These are phyloP conservation scores for Zygoascus meyerae DNA, from an alignment of 1,139 yeast species.

Conservation along the genomic window DNA sequence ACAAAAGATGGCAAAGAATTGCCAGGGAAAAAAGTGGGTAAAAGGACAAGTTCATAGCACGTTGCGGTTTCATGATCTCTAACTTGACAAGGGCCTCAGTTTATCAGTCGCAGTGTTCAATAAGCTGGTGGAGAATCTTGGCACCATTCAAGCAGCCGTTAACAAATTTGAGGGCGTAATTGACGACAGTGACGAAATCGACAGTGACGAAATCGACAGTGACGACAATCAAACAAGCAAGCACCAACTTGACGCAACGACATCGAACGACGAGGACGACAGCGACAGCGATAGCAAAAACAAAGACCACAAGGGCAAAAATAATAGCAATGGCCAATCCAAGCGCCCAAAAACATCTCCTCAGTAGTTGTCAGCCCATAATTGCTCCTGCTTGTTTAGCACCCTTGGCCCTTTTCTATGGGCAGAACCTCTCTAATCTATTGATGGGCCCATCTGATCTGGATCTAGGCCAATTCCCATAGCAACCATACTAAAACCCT, in stretches of 20 bases:
- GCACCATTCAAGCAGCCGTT: slow-evolving; percentile 57
- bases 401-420: too few species aligned
- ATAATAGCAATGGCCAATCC: too few species aligned
- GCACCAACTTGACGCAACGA: neutral
- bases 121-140: slow-evolving; percentile 46
- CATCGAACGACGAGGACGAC: neutral
- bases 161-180: slow-evolving; percentile 24
- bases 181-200: slow-evolving; percentile 14
- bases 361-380: too few species aligned
- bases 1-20: slow-evolving; percentile 52
- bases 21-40: slow-evolving; percentile 65
- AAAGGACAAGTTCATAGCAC: neutral
- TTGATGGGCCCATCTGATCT: too few species aligned
- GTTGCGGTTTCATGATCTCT: neutral
- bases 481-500: too few species aligned
- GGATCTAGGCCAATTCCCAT: too few species aligned
- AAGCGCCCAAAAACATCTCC: neutral
- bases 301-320: neutral
- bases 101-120: slow-evolving; percentile 67
- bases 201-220: slow-evolving; percentile 10
- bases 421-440: too few species aligned
- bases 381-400: too few species aligned
- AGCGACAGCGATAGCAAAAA: neutral
- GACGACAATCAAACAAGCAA: slow-evolving; percentile 3
- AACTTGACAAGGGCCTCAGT: slow-evolving; percentile 53